Percentiles rank a stretch among this genome's conserved stretches.
phyloP scores from a whole-genome alignment of 1,284 basidiomycete species.

The Apiotrichum porosum region DNA sequence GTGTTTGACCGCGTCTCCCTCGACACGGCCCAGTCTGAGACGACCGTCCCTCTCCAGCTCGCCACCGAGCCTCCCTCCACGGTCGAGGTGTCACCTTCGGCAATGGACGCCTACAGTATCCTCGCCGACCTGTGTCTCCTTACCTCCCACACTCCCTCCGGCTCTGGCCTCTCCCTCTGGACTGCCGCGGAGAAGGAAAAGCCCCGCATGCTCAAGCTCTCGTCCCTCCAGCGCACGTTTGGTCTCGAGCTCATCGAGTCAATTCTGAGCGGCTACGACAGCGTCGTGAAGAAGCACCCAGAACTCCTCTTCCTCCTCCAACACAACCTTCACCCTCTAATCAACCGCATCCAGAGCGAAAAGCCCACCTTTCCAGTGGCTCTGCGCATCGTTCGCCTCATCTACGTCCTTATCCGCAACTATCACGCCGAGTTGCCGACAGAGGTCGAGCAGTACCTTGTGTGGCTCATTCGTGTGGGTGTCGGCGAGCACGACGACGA shows the following conservation, averaged over 20 bases:
- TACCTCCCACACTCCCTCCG: conserved; percentile 46
- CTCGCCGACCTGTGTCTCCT: conserved; percentile 87
- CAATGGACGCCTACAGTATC: conserved; percentile 78
- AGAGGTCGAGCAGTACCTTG: conserved; percentile 79
- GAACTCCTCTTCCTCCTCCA: conserved; percentile 79
- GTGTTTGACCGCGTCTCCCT: conserved; percentile 81
- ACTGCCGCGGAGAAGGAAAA: conserved; percentile 55
- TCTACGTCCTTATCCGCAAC: conserved; percentile 87
- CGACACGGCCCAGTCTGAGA: conserved; percentile 1
- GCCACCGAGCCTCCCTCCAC: conserved; percentile 14
- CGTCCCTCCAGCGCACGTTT: conserved; percentile 86
- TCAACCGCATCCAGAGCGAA: conserved; percentile 79
- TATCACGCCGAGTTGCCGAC: conserved; percentile 75
- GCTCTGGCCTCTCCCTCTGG: conserved; percentile 28
- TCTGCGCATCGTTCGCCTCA: conserved; percentile 83
- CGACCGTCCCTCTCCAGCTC: conserved; percentile 14
- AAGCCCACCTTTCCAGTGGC: conserved; percentile 79
- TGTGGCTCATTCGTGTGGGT: conserved; percentile 71
- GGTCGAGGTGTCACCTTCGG: conserved; percentile 60
- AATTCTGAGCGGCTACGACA: conserved; percentile 89
- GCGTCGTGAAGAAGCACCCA: conserved; percentile 76
- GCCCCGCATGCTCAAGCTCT: conserved; percentile 75
- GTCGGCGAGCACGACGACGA: conserved; percentile 57
- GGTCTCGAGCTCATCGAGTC: conserved; percentile 94
- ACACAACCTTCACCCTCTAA: conserved; percentile 82